Evolutionary conservation across 805 yeast species (phyloP), one percentile per base, ranked within the genome.

Genomic region (Lipomyces orientalis): DNA sequence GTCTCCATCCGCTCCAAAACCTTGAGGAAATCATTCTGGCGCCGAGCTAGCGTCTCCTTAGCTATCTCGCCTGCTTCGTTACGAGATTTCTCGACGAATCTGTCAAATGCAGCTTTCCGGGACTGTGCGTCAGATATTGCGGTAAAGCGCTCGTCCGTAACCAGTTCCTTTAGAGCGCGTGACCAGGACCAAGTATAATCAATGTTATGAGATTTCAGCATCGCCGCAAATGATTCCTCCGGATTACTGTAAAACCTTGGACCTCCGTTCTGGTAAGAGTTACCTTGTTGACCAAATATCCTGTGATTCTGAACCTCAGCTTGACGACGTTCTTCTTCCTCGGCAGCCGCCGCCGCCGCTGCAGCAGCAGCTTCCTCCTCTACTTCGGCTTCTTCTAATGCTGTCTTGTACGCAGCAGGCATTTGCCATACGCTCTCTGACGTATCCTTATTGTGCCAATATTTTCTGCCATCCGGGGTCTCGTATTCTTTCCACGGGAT

Each of bases 121-220:
- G 82, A 79, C 19, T 88, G 73, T 0, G 97, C 83, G 74, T 89
- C 90, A 4, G 81, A 78, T 1, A 91, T 77, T 5, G 81, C 77
- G 93, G 94, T 90, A 74, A 90, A 93, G 16, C 87, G 80, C 1
- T 88, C 85, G 70, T 89, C 88, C 2, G 74, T 75, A 19, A 89
- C 82, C 65, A 89, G 85, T 19, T 79, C 78, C 29, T 85, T 83
- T 78, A 92, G 86, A 0, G 90, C 89, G 65, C 81, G 81, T 60
- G 84, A 86, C 77, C 91, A 91, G 0, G 95, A 84, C 93, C 94
- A 90, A 0, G 89, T 84, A 0, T 90, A 83, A 75, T 89, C 93
- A 2, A 92, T 91, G 7, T 82, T 78, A 51, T 83, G 77, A 0
- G 83, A 86, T 43, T 79, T 76, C 9, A 93, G 79, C 84, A 92